phyloP scores from a whole-genome alignment of 192 early-diverging fungal genomes.

The Linnemannia zychae region DNA sequence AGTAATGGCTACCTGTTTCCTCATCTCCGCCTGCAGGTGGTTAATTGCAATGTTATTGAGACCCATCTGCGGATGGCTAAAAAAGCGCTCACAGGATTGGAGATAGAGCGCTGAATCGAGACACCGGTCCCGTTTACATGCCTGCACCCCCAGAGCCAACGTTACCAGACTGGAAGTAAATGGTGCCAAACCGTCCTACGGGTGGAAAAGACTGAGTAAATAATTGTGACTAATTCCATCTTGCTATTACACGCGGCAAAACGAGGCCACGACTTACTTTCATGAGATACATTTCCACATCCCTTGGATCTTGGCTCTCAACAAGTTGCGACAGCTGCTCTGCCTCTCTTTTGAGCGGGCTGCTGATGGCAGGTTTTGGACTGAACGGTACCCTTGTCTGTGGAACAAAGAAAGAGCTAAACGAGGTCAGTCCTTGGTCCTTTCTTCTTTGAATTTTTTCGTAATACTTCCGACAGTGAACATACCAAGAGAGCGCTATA shows the following conservation, averaged over 20 bases:
- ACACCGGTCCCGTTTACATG: constrained; percentile 12
- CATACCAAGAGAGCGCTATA: constrained; percentile 52
- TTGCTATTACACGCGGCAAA: neutral
- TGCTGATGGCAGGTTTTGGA: neutral
- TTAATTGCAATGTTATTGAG: neutral
- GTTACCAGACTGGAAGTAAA: constrained; percentile 19
- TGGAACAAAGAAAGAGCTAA: neutral
- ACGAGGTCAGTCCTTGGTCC: too few relatives aligned
- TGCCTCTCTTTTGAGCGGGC: neutral
- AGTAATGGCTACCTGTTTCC: constrained; percentile 7
- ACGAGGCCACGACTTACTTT: neutral
- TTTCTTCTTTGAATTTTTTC: too few relatives aligned
- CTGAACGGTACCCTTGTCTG: neutral
- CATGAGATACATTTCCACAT: constrained; percentile 16
- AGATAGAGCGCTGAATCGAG: constrained; percentile 3
- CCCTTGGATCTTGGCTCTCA: constrained; percentile 24
- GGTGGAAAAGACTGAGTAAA: neutral
- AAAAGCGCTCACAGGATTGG: constrained; percentile 11
- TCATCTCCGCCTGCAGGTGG: constrained; percentile 14
- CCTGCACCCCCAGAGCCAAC: constrained; percentile 18
- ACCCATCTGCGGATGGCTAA: neutral
- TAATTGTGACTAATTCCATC: neutral
- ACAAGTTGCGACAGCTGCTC: constrained; percentile 1
- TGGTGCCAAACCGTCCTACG: constrained; percentile 23
- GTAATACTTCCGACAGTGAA: too few relatives aligned